Evolutionary conservation across 2,329 filamentous ascomycete species (phyloP).

Genomic region (Fusarium pseudograminearum): DNA sequence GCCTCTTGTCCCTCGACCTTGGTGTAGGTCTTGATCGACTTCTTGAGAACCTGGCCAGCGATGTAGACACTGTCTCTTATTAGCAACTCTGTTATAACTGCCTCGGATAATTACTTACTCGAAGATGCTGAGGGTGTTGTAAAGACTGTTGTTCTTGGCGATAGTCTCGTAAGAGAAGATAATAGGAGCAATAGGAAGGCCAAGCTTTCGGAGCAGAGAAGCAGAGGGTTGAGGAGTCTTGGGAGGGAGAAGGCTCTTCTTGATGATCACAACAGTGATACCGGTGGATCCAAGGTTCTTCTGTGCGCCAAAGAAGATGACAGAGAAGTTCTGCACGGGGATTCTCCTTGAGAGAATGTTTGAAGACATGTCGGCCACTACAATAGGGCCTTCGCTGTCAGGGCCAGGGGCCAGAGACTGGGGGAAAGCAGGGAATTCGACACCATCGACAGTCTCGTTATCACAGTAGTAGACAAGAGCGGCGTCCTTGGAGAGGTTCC

Average conservation of each 20-base stretch:
- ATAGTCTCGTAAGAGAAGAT: constrained; percentile 87
- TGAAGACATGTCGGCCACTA: constrained; percentile 93
- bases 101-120: constrained; percentile 62
- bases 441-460: constrained; percentile 94
- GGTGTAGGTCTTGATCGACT: constrained; percentile 73
- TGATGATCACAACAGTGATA: constrained; percentile 86
- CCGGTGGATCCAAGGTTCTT: constrained; percentile 93
- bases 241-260: constrained; percentile 82
- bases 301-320: constrained; percentile 93
- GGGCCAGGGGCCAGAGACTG: constrained; percentile 67
- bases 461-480: constrained; percentile 90
- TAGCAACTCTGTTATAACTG: constrained; percentile 5
- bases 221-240: constrained; percentile 73
- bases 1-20: constrained; percentile 83
- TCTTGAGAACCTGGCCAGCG: constrained; percentile 87
- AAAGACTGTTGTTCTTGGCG: constrained; percentile 92
- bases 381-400: constrained; percentile 75
- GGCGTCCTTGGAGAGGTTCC: constrained; percentile 76
- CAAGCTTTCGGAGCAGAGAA: constrained; percentile 77
- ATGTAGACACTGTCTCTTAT: constrained; percentile 76
- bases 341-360: constrained; percentile 89
- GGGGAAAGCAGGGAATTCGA: constrained; percentile 86
- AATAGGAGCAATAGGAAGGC: constrained; percentile 81
- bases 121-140: constrained; percentile 96
- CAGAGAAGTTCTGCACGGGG: constrained; percentile 81